These are phyloP conservation scores for Eucalyptus guilfoylei DNA, from an alignment of 345 rosid genomes.

Conservation along the genomic window DNA sequence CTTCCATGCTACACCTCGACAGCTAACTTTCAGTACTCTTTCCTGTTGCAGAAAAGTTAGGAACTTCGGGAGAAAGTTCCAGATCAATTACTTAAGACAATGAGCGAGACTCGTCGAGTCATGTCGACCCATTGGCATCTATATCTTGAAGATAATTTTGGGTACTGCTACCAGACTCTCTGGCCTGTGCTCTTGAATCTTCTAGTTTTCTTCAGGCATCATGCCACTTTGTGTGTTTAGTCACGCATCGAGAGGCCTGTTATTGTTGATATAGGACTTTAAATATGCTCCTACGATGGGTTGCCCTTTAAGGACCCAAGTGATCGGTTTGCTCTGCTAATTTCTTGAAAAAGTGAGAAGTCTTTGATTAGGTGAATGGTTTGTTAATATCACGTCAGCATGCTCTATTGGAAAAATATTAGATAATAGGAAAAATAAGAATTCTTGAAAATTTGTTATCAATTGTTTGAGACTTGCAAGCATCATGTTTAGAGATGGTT, in stretches of 20 bases:
- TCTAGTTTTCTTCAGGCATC: not conserved
- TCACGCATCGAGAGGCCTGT: not conserved
- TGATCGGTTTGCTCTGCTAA: not conserved
- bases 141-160: not conserved
- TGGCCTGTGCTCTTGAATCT: not conserved
- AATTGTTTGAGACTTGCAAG: not conserved
- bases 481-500: not conserved
- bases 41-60: slow-evolving; percentile 32
- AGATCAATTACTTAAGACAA: not conserved
- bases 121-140: not conserved
- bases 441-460: not conserved
- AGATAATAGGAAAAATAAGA: not conserved
- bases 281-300: not conserved
- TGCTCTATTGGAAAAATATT: not conserved
- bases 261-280: not conserved
- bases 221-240: not conserved
- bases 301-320: not conserved
- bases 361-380: not conserved
- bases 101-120: not conserved
- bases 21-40: not conserved
- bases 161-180: not conserved
- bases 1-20: not conserved
- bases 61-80: not conserved
- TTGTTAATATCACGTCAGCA: not conserved
- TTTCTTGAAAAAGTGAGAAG: not conserved